These are phyloP conservation scores for Metarhizium anisopliae DNA, from an alignment of 2,329 filamentous ascomycete genomes.

Conservation along the genomic window DNA sequence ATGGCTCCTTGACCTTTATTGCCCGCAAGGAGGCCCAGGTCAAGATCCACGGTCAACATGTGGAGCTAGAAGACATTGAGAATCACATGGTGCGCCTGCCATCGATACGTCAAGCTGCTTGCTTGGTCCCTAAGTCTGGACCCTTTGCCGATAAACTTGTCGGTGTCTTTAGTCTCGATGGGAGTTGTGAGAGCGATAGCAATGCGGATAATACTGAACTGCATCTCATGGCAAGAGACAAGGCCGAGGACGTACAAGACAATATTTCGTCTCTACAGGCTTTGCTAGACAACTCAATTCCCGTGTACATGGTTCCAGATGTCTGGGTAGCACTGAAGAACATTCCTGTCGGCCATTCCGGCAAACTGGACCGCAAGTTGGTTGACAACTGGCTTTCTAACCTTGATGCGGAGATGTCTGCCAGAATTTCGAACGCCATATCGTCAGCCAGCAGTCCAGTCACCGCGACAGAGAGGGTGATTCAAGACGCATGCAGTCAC, in stretches of 20 bases:
- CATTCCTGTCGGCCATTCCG: neutral
- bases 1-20: constrained; percentile 30
- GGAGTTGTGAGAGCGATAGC: neutral
- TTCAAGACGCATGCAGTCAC: constrained; percentile 4
- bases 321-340: neutral
- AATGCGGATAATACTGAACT: neutral
- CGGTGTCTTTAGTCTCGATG: constrained; percentile 5
- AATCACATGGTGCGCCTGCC: constrained; percentile 4
- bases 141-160: constrained; percentile 5
- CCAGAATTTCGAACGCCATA: neutral
- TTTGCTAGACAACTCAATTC: neutral
- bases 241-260: neutral
- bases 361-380: neutral
- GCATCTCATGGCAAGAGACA: neutral
- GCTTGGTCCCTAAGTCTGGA: constrained; percentile 1
- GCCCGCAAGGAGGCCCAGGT: constrained; percentile 46
- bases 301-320: neutral
- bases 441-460: neutral
- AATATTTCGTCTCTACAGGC: constrained; percentile 1
- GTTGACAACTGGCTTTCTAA: neutral
- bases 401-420: neutral
- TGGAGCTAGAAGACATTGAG: constrained; percentile 30
- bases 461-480: constrained; percentile 2
- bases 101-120: neutral
- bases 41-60: constrained; percentile 45